phyloP scores from a whole-genome alignment of 2,329 filamentous ascomycete genomes.

The Dothideomycetidae sp. region DNA sequence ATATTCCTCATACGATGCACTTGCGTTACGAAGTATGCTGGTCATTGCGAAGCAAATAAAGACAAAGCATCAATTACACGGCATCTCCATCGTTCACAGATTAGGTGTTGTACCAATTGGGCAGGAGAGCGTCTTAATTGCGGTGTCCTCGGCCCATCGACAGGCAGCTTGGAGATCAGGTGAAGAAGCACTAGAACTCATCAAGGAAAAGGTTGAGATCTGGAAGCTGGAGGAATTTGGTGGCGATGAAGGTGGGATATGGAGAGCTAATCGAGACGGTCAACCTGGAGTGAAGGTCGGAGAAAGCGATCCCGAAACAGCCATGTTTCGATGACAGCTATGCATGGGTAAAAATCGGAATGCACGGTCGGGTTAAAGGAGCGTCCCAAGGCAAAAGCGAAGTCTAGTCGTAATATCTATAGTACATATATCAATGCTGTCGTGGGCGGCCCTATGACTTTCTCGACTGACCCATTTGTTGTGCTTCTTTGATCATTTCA shows the following conservation, averaged over 20 bases:
- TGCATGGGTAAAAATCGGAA: background rate
- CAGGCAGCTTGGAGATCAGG: constrained; percentile 75
- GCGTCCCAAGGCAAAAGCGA: background rate
- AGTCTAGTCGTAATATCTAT: too few species aligned
- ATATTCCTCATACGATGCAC: constrained; percentile 59
- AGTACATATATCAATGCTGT: too few species aligned
- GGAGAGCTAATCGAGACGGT: constrained; percentile 78
- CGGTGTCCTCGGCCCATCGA: constrained; percentile 70
- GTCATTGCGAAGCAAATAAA: constrained; percentile 45
- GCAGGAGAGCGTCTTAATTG: constrained; percentile 88
- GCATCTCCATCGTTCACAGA: constrained; percentile 69
- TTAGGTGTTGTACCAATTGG: constrained; percentile 73
- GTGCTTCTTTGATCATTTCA: constrained; percentile 19
- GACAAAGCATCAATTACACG: constrained; percentile 50
- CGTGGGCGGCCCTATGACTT: constrained; percentile 13
- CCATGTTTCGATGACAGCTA: background rate
- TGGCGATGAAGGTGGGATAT: constrained; percentile 58
- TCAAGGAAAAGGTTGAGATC: constrained; percentile 79
- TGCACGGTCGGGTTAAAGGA: background rate
- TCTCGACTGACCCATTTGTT: constrained; percentile 15
- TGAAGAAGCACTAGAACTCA: constrained; percentile 76
- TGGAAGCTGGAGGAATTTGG: constrained; percentile 90
- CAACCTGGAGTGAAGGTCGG: constrained; percentile 38
- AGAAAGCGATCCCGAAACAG: background rate
- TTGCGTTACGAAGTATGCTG: constrained; percentile 55